Evolutionary conservation across 192 early-diverging fungal species (phyloP), one percentile per base, ranked within the genome.

Genomic region (Endogone sp.): DNA sequence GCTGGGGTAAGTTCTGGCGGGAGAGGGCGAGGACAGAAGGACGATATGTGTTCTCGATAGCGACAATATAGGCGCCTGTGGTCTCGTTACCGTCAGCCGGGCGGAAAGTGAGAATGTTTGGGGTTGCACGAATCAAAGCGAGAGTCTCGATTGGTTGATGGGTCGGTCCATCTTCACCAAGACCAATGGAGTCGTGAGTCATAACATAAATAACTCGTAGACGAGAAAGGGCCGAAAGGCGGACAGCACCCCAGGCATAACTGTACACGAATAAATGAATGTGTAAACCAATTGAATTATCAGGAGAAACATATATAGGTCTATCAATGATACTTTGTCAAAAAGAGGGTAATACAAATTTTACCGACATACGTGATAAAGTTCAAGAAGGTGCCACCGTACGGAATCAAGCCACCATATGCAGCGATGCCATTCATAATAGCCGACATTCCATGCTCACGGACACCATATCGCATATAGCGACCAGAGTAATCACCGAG

Each of bases 171-270:
- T 99, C 97, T 78, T 99, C 97, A 71, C 97, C 97, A 30, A 95
- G 88, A 71, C 95, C 97, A 67, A 99, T 95, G 44, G 96, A 98
- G 83, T 99, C 97, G 87, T 99, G 97, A 64, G 97, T 98, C 92
- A 96, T 95, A 72, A 99, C 90, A 84, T 97, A 98, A 67, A 99
- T 75, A 66, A 98, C 91, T 31, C 92, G 95, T 69, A 93, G 89
- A 30, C 91, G 85, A 63, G 93, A 90, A 61, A 99, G 83, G 6
- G 97, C 94, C 61, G 90, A 85, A 56, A 99, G 84, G 78, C 97
- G 93, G 55, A 93, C 88, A 44, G 95, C 91, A 44, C 95, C 94
- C 57, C 84, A 86, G 32, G 87, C 93, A 73, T 88, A 91, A 16
- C 37, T 49, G 74, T 75, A 72, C 60, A 71, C 82, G 81, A 70